Conservation (phyloP, 345 rosid species). For the Angophora floribunda region DNA sequence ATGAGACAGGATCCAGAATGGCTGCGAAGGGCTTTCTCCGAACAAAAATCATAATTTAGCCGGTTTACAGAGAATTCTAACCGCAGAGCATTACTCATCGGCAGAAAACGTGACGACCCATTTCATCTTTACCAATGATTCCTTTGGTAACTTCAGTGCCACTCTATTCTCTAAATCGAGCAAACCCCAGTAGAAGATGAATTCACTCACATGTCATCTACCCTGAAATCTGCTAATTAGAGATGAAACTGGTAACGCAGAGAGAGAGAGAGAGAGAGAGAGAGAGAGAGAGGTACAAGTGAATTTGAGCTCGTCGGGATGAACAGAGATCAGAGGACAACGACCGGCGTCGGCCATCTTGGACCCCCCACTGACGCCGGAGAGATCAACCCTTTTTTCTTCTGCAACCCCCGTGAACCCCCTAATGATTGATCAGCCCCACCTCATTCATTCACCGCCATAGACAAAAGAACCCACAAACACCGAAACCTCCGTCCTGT, state of each 20-base stretch:
- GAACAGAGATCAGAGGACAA: constrained; percentile 67
- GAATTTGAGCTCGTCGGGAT: constrained; percentile 84
- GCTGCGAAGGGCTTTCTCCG: neutral
- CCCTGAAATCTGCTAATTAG: neutral
- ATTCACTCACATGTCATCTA: neutral
- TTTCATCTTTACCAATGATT: neutral
- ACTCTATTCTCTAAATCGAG: neutral
- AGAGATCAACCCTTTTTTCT: neutral
- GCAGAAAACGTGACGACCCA: neutral
- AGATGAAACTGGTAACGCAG: neutral
- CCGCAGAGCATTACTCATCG: neutral
- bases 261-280: neutral
- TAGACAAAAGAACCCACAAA: neutral
- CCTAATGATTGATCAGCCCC: neutral
- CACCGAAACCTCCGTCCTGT: neutral
- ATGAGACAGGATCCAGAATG: neutral
- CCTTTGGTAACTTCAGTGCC: neutral
- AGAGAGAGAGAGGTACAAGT: constrained; percentile 18
- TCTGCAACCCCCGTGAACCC: neutral
- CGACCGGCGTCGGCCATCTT: constrained; percentile 29
- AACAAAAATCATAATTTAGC: neutral
- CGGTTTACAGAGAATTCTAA: neutral
- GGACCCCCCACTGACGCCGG: neutral
- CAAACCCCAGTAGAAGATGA: neutral
- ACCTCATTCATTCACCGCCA: neutral